Conservation (phyloP, 352 stramenopile genomes). For the Chrysophaeum taylorii region DNA sequence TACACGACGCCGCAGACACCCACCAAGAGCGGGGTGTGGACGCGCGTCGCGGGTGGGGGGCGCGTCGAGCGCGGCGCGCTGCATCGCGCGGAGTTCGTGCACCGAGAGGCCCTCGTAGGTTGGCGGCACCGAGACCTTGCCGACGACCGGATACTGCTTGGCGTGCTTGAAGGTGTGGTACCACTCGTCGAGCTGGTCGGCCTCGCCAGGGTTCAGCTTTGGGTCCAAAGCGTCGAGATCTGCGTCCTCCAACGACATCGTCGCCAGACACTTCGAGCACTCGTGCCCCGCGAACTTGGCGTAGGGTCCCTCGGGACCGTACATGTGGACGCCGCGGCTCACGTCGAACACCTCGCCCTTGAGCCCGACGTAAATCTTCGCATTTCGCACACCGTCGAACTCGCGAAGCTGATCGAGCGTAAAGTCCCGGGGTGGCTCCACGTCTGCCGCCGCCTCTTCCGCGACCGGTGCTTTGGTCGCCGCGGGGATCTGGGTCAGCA, state of each 20-base stretch:
- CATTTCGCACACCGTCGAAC: conserved; percentile 72
- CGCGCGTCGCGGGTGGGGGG: conserved; percentile 32
- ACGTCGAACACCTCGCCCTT: conserved; percentile 92
- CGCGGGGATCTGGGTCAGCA: too few species aligned
- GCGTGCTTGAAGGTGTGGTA: conserved; percentile 88
- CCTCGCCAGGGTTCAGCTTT: conserved; percentile 49
- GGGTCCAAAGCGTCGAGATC: conserved; percentile 56
- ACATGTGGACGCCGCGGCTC: conserved; percentile 81
- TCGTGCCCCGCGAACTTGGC: conserved; percentile 87
- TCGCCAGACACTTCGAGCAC: conserved; percentile 78
- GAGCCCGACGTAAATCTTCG: conserved; percentile 88
- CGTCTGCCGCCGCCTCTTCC: too few species aligned
- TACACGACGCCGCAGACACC: conserved; percentile 84
- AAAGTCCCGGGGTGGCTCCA: conserved; percentile 69
- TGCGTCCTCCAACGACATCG: conserved; percentile 87
- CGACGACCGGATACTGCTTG: conserved; percentile 85
- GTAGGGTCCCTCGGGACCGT: conserved; percentile 87
- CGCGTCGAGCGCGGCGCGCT: conserved; percentile 56
- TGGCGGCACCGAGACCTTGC: conserved; percentile 60
- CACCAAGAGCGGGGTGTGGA: conserved; percentile 81
- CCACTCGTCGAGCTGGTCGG: conserved; percentile 68
- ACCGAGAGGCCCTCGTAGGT: conserved; percentile 51
- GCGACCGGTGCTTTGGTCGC: not conserved
- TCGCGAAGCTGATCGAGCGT: conserved; percentile 70
- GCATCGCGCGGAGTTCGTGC: conserved; percentile 68